These are phyloP conservation scores for Penicillium griseofulvum DNA, from an alignment of 2,329 filamentous ascomycete genomes.

Conservation along the genomic window DNA sequence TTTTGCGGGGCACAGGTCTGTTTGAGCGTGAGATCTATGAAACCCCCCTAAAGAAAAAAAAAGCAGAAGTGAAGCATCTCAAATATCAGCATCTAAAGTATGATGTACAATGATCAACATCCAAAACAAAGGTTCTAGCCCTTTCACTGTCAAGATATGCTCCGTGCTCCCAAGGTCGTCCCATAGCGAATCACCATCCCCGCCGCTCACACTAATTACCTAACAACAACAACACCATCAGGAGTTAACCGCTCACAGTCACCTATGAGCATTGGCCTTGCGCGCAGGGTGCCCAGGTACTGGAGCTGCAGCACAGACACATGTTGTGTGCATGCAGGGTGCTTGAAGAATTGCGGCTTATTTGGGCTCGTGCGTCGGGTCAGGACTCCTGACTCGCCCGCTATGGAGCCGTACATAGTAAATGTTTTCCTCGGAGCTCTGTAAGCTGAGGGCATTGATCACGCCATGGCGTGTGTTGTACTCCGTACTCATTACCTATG, in stretches of 20 bases:
- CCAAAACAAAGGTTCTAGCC: conserved; percentile 12
- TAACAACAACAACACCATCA: conserved; percentile 24
- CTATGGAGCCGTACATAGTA: neutral
- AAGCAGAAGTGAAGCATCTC: neutral
- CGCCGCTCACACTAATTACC: conserved; percentile 29
- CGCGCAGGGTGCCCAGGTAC: conserved; percentile 14
- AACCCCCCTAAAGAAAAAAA: neutral
- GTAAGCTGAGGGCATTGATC: neutral
- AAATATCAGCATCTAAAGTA: neutral
- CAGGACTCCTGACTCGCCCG: neutral
- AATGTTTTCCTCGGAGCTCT: neutral
- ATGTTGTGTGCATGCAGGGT: neutral
- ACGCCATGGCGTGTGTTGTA: conserved; percentile 3
- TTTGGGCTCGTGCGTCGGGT: neutral
- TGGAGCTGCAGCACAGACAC: conserved; percentile 6
- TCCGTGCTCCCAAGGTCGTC: conserved; percentile 19
- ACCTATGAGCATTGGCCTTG: conserved; percentile 3
- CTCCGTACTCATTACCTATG: neutral
- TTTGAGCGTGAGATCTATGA: conserved; percentile 13
- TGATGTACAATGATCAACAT: conserved; percentile 3
- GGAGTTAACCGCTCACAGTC: conserved; percentile 4
- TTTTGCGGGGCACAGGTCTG: conserved; percentile 24
- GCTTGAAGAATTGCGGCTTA: conserved; percentile 5
- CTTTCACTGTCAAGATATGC: conserved; percentile 24
- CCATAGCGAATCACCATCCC: conserved; percentile 25